phyloP scores from a whole-genome alignment of 345 rosid species.

The Eucalyptus urophylla region DNA sequence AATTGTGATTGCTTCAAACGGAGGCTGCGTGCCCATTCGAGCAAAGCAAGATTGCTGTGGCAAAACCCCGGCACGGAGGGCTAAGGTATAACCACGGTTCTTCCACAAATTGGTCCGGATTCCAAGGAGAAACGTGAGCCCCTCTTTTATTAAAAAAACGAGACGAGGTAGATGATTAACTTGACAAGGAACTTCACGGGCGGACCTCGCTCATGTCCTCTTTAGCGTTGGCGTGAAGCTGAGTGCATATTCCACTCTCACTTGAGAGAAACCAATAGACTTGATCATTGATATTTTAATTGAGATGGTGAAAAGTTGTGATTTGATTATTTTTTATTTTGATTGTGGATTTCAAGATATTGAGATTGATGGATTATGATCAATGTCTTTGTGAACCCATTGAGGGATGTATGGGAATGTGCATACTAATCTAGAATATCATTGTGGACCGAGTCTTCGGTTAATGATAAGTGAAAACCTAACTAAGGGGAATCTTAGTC shows the following conservation, averaged over 20 bases:
- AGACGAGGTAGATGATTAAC: background rate
- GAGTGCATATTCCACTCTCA: background rate
- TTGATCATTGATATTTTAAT: no score
- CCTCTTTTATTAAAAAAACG: background rate
- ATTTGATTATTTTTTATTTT: no score
- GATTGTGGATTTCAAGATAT: no score
- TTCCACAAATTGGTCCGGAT: background rate
- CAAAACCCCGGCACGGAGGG: background rate
- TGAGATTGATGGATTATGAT: no score
- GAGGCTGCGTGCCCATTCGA: background rate
- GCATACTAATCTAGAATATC: no score
- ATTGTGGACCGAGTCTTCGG: accelerated
- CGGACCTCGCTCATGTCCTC: background rate
- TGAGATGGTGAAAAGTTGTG: no score
- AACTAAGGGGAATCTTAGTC: no score
- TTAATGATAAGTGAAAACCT: no score
- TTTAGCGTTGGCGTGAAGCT: background rate
- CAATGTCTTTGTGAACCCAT: no score
- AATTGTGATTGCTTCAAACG: background rate
- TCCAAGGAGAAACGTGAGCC: background rate
- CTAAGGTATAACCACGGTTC: background rate
- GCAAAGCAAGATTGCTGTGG: background rate
- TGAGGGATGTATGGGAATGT: no score
- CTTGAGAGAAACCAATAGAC: background rate
- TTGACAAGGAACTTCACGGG: background rate